Percentiles rank a stretch among this genome's conserved stretches.
Conservation (phyloP, 305 asterid species). For the Nicotiana rustica region DNA sequence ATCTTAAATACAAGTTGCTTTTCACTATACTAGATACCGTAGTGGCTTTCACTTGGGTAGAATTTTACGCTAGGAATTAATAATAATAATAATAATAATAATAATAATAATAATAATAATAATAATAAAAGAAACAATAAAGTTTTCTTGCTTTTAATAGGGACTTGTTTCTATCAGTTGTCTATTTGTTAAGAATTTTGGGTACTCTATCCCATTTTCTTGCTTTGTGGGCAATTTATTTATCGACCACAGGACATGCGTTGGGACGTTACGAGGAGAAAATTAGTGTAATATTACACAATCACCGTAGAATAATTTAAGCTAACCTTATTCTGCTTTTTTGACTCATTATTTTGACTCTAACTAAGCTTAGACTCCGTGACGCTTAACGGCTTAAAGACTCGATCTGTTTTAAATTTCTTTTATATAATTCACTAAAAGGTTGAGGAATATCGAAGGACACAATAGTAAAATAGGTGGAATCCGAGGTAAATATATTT, state of each 20-base stretch:
- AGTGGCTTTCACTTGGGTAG: neutral
- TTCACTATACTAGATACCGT: neutral
- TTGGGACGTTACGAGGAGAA: neutral
- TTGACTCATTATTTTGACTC: neutral
- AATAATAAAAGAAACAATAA: no score
- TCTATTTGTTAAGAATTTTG: neutral
- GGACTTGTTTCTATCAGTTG: neutral
- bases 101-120: no score
- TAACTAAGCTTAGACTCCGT: neutral
- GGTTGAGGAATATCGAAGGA: neutral
- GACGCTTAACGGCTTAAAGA: neutral
- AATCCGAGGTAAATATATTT: constrained; percentile 35
- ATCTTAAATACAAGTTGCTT: neutral
- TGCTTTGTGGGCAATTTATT: neutral
- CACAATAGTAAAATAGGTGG: constrained; percentile 26
- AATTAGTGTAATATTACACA: neutral
- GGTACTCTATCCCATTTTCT: neutral
- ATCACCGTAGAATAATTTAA: constrained; percentile 8
- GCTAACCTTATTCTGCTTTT: neutral
- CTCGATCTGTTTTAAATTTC: neutral
- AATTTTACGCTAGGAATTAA: neutral
- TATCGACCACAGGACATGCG: neutral
- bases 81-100: no score
- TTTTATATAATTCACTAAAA: neutral
- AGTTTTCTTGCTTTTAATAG: neutral